A percentile compares a stretch with the other conserved stretches of the same genome.
Evolutionary conservation across 1,284 basidiomycete species (phyloP).

Genomic region (Vanrija sp.): DNA sequence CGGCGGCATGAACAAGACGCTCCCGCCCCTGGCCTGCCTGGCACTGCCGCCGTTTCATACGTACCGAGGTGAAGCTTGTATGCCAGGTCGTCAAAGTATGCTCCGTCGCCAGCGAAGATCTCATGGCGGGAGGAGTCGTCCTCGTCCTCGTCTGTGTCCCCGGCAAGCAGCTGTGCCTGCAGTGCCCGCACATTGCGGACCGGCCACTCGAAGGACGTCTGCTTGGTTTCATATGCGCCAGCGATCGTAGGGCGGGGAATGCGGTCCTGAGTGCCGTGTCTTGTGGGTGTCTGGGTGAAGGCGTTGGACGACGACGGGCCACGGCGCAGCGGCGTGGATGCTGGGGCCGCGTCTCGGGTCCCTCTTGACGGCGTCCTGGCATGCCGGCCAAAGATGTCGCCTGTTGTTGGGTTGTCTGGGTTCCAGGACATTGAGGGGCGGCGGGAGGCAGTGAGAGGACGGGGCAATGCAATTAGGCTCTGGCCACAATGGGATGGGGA

Average conservation of each 20-base stretch:
- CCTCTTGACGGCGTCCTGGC: not conserved
- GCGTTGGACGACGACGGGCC: too few relatives aligned
- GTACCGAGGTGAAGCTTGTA: conserved; percentile 57
- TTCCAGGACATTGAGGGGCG: conserved; percentile 7
- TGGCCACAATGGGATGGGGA: too few relatives aligned
- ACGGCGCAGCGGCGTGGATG: too few relatives aligned
- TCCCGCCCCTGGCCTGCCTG: too few relatives aligned
- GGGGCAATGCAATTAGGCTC: not conserved
- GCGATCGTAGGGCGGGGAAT: not conserved
- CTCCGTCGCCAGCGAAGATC: conserved; percentile 58
- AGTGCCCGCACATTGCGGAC: conserved; percentile 16
- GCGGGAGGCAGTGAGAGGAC: not conserved
- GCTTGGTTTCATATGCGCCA: conserved; percentile 16
- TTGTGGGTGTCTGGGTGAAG: too few relatives aligned
- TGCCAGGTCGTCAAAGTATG: conserved; percentile 64
- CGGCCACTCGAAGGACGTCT: conserved; percentile 30
- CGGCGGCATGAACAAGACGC: not conserved
- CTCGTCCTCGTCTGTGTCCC: conserved; percentile 12
- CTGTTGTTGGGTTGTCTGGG: conserved; percentile 14
- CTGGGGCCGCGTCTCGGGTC: not conserved
- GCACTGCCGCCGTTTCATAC: not conserved
- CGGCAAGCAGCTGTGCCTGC: conserved; percentile 20
- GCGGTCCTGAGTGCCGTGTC: too few relatives aligned
- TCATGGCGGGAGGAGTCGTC: conserved; percentile 54
- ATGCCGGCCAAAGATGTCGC: not conserved